Conservation (phyloP, 108 stramenopile species). For the Cyclotella cryptica region DNA sequence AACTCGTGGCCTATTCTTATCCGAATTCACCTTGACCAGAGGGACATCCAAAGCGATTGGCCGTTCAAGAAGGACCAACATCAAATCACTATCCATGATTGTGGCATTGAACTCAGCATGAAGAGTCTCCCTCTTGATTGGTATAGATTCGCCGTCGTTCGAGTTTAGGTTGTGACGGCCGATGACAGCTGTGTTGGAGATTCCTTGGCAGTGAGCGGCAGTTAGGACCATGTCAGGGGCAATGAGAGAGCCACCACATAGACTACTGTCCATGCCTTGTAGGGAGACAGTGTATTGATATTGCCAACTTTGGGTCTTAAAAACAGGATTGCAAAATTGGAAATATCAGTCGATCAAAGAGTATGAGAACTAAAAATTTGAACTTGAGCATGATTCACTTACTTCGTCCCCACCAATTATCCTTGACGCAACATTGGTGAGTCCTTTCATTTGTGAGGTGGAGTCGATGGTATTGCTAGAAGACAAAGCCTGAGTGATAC, state of each 20-base stretch:
- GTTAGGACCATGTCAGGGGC: constrained; percentile 53
- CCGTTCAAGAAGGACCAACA: constrained; percentile 8
- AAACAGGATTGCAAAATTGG: too few species aligned
- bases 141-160: constrained; percentile 8
- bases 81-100: constrained; percentile 20
- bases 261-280: not conserved
- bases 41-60: not conserved
- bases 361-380: too few species aligned
- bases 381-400: too few species aligned
- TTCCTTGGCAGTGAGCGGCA: constrained; percentile 51
- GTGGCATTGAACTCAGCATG: constrained; percentile 14
- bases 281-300: too few species aligned
- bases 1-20: constrained; percentile 22
- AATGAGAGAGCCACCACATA: constrained; percentile 56
- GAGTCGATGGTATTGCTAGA: too few species aligned
- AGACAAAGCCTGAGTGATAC: too few species aligned
- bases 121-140: constrained; percentile 16
- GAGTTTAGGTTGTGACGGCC: constrained; percentile 19
- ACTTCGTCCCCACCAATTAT: too few species aligned
- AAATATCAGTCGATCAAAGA: too few species aligned
- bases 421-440: too few species aligned
- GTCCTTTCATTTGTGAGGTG: too few species aligned
- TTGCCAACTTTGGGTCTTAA: too few species aligned
- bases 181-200: not conserved
- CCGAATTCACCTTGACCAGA: constrained; percentile 36